These are phyloP conservation scores for Pholiota adiposa DNA, from an alignment of 1,284 basidiomycete genomes.

Conservation along the genomic window DNA sequence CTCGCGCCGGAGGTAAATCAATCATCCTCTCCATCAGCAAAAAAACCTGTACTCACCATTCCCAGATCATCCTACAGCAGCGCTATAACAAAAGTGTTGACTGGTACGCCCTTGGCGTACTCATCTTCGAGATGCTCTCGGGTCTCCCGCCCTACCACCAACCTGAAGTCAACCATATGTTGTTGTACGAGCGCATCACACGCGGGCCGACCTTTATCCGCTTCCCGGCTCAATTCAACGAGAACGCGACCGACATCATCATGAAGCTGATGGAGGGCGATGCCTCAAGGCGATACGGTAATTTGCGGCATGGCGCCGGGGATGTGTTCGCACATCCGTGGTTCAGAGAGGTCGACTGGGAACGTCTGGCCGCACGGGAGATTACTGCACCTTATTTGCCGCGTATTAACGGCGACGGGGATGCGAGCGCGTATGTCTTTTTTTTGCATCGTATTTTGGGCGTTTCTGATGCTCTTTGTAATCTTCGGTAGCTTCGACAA, in stretches of 20 bases:
- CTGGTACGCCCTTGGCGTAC: slow-evolving; percentile 97
- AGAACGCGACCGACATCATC: slow-evolving; percentile 86
- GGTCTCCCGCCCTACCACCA: slow-evolving; percentile 83
- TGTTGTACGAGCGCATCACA: slow-evolving; percentile 82
- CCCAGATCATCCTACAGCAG: slow-evolving; percentile 82
- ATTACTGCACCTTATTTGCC: slow-evolving; percentile 98
- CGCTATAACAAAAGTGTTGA: slow-evolving; percentile 98
- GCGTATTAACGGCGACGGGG: slow-evolving; percentile 83
- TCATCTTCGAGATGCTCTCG: slow-evolving; percentile 97
- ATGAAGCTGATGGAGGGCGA: slow-evolving; percentile 91
- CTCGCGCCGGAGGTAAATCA: slow-evolving; percentile 80
- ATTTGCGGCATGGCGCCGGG: slow-evolving; percentile 88
- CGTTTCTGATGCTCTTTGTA: slow-evolving; percentile 12
- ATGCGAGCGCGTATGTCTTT: slow-evolving; percentile 84
- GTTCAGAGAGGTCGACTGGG: slow-evolving; percentile 98
- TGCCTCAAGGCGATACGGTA: slow-evolving; percentile 91
- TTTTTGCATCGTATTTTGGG: background rate
- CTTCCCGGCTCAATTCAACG: slow-evolving; percentile 88
- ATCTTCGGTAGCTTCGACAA: slow-evolving; percentile 72
- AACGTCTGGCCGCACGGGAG: slow-evolving; percentile 80
- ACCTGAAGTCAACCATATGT: slow-evolving; percentile 64
- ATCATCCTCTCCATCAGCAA: background rate
- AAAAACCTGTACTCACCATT: background rate
- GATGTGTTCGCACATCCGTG: slow-evolving; percentile 97
- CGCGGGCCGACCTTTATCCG: slow-evolving; percentile 76